Percentiles rank a stretch among this genome's conserved stretches.
phyloP scores from a whole-genome alignment of 2,329 filamentous ascomycete species.

The Lithohypha guttulata region DNA sequence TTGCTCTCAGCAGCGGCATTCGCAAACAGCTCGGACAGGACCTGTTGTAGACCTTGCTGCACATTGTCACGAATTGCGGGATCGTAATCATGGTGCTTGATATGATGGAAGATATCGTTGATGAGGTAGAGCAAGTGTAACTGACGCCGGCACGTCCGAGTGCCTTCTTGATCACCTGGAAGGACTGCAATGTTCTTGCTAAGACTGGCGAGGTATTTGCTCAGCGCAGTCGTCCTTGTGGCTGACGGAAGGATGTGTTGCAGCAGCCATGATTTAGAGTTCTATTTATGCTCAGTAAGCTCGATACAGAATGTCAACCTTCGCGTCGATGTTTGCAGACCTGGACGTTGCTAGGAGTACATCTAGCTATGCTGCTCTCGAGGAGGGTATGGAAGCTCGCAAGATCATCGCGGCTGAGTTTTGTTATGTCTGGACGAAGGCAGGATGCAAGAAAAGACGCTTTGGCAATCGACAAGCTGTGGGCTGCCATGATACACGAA shows the following conservation, averaged over 20 bases:
- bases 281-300: conserved; percentile 43
- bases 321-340: conserved; percentile 47
- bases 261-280: conserved; percentile 78
- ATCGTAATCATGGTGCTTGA: conserved; percentile 39
- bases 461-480: conserved; percentile 59
- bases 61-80: conserved; percentile 36
- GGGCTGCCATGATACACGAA: conserved; percentile 20
- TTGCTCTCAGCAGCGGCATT: conserved; percentile 43
- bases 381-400: conserved; percentile 57
- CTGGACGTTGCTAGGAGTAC: conserved; percentile 75
- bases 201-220: conserved; percentile 64
- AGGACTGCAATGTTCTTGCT: conserved; percentile 46
- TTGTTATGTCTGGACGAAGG: conserved; percentile 61
- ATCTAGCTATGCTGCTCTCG: conserved; percentile 54
- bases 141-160: conserved; percentile 52
- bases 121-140: conserved; percentile 69
- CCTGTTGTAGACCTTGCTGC: conserved; percentile 45
- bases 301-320: conserved; percentile 5
- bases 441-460: conserved; percentile 65
- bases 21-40: conserved; percentile 52
- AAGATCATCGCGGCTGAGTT: conserved; percentile 56
- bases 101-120: conserved; percentile 67
- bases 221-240: conserved; percentile 55
- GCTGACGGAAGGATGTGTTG: conserved; percentile 58
- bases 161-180: conserved; percentile 21